phyloP scores from a whole-genome alignment of 2,329 filamentous ascomycete species.

The Aspergillus amoenus region DNA sequence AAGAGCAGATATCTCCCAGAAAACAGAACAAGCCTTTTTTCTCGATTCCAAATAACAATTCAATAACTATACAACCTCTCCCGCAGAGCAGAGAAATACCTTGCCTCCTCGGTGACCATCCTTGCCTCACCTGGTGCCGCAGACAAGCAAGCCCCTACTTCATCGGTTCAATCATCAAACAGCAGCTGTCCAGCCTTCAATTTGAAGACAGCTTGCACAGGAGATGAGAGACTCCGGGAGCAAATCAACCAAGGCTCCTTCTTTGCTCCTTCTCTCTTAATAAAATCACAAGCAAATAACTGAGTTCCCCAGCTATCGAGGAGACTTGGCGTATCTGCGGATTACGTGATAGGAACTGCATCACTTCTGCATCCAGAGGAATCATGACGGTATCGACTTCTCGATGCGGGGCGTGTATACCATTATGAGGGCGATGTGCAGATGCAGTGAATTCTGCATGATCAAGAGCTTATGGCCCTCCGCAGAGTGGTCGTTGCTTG shows the following conservation, averaged over 20 bases:
- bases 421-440: background rate
- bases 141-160: background rate
- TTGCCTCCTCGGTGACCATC: background rate
- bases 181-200: background rate
- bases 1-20: background rate
- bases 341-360: background rate
- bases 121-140: conserved; percentile 7
- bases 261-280: conserved; percentile 3
- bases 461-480: background rate
- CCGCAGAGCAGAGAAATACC: background rate
- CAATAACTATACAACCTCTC: background rate
- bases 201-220: background rate
- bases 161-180: background rate
- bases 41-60: background rate
- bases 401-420: background rate
- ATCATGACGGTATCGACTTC: background rate
- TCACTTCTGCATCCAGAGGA: background rate
- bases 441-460: background rate
- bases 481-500: background rate
- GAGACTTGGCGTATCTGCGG: background rate
- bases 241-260: background rate
- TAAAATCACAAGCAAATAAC: background rate
- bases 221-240: background rate
- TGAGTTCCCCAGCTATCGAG: background rate
- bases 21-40: background rate